Evolutionary conservation across 2,329 filamentous ascomycete genomes (phyloP).

Genomic region (Trichoderma atrobrunneum): DNA sequence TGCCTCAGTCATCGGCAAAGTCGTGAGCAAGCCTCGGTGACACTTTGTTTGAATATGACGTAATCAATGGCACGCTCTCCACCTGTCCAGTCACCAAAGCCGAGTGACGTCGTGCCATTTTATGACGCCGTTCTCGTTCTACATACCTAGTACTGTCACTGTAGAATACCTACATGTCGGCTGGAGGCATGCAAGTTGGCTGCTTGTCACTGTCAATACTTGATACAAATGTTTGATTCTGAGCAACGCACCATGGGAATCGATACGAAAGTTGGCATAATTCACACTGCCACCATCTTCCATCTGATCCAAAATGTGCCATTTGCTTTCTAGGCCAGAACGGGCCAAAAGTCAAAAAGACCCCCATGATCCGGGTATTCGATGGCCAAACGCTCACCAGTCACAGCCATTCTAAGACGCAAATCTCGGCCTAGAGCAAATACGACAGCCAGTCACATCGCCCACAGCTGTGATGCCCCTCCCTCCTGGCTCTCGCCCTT

Average conservation of each 20-base stretch:
- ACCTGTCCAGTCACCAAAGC: background rate
- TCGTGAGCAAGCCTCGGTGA: background rate
- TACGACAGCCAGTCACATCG: background rate
- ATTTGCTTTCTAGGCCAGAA: background rate
- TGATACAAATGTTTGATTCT: background rate
- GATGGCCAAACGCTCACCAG: background rate
- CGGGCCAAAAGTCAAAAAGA: background rate
- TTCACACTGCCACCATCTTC: background rate
- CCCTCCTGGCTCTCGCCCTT: background rate
- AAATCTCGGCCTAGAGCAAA: background rate
- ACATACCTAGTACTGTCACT: background rate
- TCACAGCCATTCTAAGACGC: background rate
- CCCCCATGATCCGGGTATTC: background rate
- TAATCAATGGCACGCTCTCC: conserved; percentile 15
- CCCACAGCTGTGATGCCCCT: background rate
- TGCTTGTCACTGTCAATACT: background rate
- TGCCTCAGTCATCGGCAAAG: background rate
- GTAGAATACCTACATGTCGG: background rate
- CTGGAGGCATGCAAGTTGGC: background rate
- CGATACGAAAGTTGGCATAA: background rate
- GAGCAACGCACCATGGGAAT: background rate
- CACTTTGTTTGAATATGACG: conserved; percentile 9
- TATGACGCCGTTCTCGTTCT: background rate
- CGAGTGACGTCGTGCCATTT: conserved; percentile 6
- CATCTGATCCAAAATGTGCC: background rate